Percentiles rank a stretch among this genome's conserved stretches.
phyloP scores from a whole-genome alignment of 2,329 filamentous ascomycete species.

The Pestalotiopsis sp. region DNA sequence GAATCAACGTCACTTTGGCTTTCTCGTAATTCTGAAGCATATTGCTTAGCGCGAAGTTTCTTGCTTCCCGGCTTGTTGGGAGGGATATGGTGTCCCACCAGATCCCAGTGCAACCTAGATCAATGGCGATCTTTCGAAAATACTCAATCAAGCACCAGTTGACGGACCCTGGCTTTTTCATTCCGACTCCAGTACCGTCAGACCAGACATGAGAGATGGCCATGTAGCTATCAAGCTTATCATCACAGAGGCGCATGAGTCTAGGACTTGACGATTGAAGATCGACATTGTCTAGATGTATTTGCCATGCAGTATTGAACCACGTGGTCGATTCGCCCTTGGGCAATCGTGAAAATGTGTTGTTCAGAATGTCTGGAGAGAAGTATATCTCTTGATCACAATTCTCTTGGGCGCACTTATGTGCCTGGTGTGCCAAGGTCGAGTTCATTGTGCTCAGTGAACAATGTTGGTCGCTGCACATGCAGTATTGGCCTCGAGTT shows the following conservation, averaged over 20 bases:
- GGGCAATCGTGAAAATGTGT: neutral
- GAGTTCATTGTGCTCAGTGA: conserved; percentile 7
- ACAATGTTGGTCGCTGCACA: conserved; percentile 12
- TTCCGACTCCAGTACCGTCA: conserved; percentile 12
- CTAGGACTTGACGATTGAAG: neutral
- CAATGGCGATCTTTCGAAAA: neutral
- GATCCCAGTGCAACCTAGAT: neutral
- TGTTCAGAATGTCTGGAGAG: neutral
- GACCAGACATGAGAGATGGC: conserved; percentile 14
- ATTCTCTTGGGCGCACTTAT: neutral
- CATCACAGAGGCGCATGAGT: neutral
- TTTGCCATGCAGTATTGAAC: neutral
- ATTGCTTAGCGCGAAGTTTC: neutral
- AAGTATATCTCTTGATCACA: neutral
- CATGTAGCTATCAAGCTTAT: conserved; percentile 6
- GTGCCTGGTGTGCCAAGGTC: conserved; percentile 9
- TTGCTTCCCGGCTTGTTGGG: neutral
- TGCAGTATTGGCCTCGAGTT: neutral
- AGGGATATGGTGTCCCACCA: neutral
- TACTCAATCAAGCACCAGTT: neutral
- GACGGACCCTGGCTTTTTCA: neutral
- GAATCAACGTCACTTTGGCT: neutral
- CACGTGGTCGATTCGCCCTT: neutral
- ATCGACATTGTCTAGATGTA: neutral
- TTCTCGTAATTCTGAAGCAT: neutral